Evolutionary conservation across 495 filamentous ascomycete genomes (phyloP).

Genomic region (Hyphodiscus hymeniophilus): DNA sequence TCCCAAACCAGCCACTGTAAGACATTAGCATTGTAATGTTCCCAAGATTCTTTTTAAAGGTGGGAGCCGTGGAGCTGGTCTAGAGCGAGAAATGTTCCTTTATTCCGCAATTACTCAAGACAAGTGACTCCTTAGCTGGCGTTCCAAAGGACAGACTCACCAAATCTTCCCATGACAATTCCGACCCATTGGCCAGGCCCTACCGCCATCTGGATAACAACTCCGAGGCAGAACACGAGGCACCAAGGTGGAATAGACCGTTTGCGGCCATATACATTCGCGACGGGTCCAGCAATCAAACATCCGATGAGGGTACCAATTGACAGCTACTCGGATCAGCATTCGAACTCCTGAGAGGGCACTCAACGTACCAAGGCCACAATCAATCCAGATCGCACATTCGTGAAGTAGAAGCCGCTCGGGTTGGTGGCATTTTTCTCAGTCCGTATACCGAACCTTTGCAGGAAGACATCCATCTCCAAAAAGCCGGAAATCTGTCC

Average conservation of each 20-base stretch:
- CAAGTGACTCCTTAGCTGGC: too few species aligned
- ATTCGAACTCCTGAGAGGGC: too few species aligned
- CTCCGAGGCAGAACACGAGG: slow-evolving; percentile 66
- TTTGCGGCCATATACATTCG: slow-evolving; percentile 66
- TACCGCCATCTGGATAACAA: slow-evolving; percentile 62
- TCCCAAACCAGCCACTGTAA: slow-evolving; percentile 50
- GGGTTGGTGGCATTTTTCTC: slow-evolving; percentile 19
- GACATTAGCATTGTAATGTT: background rate
- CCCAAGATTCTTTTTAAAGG: too few species aligned
- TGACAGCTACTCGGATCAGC: slow-evolving; percentile 63
- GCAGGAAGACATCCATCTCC: slow-evolving; percentile 45
- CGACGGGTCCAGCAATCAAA: slow-evolving; percentile 57
- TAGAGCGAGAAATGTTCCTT: too few species aligned
- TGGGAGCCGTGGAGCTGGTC: too few species aligned
- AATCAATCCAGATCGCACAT: slow-evolving; percentile 47
- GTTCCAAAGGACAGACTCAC: too few species aligned
- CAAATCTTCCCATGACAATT: slow-evolving; percentile 46
- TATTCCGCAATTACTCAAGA: too few species aligned
- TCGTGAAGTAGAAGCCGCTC: slow-evolving; percentile 48
- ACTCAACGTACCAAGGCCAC: slow-evolving; percentile 40
- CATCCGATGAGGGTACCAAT: slow-evolving; percentile 84
- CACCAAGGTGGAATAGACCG: slow-evolving; percentile 57
- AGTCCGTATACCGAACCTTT: slow-evolving; percentile 30
- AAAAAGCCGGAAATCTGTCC: slow-evolving; percentile 54
- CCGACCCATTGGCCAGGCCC: slow-evolving; percentile 51